phyloP scores from a whole-genome alignment of 805 yeast species.

The Kuraishia capsulata region DNA sequence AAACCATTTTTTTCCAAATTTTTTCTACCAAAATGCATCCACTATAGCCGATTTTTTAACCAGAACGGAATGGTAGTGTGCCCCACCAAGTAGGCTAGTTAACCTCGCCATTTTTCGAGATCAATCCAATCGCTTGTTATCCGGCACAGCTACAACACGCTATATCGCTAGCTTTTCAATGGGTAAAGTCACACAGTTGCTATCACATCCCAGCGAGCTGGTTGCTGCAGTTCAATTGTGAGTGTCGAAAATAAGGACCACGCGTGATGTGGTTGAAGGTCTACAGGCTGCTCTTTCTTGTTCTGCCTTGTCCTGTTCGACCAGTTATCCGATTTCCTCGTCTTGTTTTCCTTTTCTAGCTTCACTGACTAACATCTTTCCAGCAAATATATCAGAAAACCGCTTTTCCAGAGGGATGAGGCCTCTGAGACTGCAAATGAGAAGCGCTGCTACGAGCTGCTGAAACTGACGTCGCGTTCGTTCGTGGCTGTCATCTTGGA shows the following conservation, averaged over 20 bases:
- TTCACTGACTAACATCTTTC: background rate
- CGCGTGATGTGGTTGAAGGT: too few relatives aligned
- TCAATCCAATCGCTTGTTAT: too few relatives aligned
- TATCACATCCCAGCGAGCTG: conserved; percentile 65
- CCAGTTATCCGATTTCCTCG: background rate
- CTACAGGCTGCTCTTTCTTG: too few relatives aligned
- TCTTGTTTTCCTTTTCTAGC: conserved; percentile 1
- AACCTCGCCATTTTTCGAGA: too few relatives aligned
- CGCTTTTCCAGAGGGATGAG: conserved; percentile 39
- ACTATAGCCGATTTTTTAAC: too few relatives aligned
- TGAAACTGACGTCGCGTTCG: conserved; percentile 73
- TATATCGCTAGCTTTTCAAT: too few relatives aligned
- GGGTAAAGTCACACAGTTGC: conserved; percentile 54
- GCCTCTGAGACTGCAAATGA: conserved; percentile 32
- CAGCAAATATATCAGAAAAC: conserved; percentile 41
- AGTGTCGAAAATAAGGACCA: conserved; percentile 10
- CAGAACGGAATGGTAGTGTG: too few relatives aligned
- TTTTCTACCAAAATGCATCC: too few relatives aligned
- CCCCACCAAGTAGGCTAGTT: too few relatives aligned
- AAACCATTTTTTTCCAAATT: too few relatives aligned
- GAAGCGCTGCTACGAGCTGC: conserved; percentile 56
- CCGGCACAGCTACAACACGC: too few relatives aligned
- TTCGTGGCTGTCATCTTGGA: conserved; percentile 92
- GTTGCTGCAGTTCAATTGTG: conserved; percentile 57
- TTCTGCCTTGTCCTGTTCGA: too few relatives aligned